These are phyloP conservation scores for Aspergillus niger DNA, from an alignment of 2,329 filamentous ascomycete genomes.

Conservation along the genomic window DNA sequence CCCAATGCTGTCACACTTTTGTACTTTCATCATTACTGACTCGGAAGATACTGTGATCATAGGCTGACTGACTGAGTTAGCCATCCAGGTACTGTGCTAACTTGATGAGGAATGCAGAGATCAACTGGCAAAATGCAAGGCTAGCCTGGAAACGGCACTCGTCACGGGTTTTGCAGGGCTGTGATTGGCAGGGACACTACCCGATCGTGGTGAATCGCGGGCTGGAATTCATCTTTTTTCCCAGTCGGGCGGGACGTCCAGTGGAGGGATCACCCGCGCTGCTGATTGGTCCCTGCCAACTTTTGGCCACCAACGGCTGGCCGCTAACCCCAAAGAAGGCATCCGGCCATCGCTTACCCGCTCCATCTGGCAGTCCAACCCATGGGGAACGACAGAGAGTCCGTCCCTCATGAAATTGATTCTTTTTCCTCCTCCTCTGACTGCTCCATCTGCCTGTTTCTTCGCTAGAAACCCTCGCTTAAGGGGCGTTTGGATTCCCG, in stretches of 20 bases:
- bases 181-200: slow-evolving; percentile 2
- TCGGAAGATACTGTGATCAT: no score
- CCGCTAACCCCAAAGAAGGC: neutral
- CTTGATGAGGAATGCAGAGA: no score
- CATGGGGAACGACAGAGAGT: neutral
- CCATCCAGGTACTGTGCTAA: no score
- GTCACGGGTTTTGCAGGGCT: neutral
- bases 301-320: slow-evolving; percentile 1
- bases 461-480: neutral
- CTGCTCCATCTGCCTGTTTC: neutral
- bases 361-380: neutral
- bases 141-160: neutral
- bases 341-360: neutral
- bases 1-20: no score
- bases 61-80: no score
- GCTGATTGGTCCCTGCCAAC: slow-evolving; percentile 14
- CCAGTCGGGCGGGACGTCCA: neutral
- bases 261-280: neutral
- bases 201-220: neutral
- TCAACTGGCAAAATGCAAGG: neutral
- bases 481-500: neutral
- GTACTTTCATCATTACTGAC: no score
- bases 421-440: neutral
- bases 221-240: neutral
- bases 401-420: neutral